Conservation (phyloP, 2,329 filamentous ascomycete species). For the Phoma sp. region DNA sequence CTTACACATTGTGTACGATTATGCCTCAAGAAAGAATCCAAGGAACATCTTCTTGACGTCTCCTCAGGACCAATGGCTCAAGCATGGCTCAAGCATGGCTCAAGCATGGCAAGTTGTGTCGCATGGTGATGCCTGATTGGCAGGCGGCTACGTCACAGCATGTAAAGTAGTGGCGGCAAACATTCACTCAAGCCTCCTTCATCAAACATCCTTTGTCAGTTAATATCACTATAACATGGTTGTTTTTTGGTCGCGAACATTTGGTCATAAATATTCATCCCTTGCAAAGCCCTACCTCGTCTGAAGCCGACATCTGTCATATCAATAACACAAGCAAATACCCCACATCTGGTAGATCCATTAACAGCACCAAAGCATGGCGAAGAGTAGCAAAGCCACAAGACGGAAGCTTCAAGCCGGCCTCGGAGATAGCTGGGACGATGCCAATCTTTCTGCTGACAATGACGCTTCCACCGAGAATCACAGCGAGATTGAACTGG, state of each 20-base stretch:
- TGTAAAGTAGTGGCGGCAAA: constrained; percentile 27
- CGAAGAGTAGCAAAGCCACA: constrained; percentile 17
- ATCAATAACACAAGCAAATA: not conserved
- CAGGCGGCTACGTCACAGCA: constrained; percentile 34
- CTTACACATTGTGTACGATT: not conserved
- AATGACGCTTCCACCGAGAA: constrained; percentile 32
- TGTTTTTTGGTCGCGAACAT: no score
- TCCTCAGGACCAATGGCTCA: no score
- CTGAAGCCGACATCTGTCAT: not conserved
- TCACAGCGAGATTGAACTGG: constrained; percentile 35
- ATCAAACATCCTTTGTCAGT: constrained; percentile 5
- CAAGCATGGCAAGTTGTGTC: not conserved
- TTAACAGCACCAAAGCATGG: not conserved
- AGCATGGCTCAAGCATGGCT: no score
- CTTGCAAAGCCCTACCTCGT: no score
- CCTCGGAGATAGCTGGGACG: constrained; percentile 45
- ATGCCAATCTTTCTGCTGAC: constrained; percentile 38
- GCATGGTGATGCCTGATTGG: constrained; percentile 31
- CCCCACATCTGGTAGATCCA: not conserved
- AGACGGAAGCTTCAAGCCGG: constrained; percentile 30
- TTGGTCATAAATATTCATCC: no score
- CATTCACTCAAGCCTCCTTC: constrained; percentile 27
- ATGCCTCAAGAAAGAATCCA: no score
- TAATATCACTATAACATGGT: not conserved
- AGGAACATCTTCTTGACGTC: not conserved